Evolutionary conservation across 805 yeast genomes (phyloP), one percentile per base, ranked within the genome.

Genomic region (Saccharomyces eubayanus): DNA sequence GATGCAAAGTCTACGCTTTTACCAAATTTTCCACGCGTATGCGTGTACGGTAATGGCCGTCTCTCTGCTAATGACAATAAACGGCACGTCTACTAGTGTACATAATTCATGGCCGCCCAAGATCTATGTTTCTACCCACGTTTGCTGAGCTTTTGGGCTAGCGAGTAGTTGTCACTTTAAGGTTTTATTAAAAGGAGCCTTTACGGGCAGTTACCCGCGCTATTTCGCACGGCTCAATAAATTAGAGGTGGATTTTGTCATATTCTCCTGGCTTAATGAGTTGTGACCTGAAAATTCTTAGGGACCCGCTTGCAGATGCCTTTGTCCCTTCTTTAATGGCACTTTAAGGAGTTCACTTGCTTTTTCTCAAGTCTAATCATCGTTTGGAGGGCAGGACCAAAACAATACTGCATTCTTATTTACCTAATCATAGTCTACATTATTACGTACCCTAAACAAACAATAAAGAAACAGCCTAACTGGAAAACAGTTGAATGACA

Each of bases 401-500:
- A 2, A 47, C 9, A 12, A 21, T 28, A 27, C 28, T 31, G 20
- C 24, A 12, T 12, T 40, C 27, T 49, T 24, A 30, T 31, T 28
- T 31, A 31, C n/a, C 20, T 20, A 3, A 30, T 28, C 8, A 21
- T 14, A 36, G 16, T 6, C 11, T 8, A 8, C 20, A 16, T 21
- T 16, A 36, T 6, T 36, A 16, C 43, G 14, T 27, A 46, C 28
- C 36, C 30, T 52, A 31, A 31, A 29, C 31, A 45, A 10, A 14
- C 14, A 10, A 28, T 29, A 28, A 16, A 20, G 36, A n/a, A 29
- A 36, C 12, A 27, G 14, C 28, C 40, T 30, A 21, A 5, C 31
- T 21, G 28, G 28, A 21, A 30, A 20, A 27, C 50, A 47, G 48
- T 28, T 30, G 41, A 21, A 54, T 51, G 54, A 52, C 52, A 50